Evolutionary conservation across 2,329 filamentous ascomycete species (phyloP), one percentile per base, ranked within the genome.

Genomic region (Neonectria coccinea): DNA sequence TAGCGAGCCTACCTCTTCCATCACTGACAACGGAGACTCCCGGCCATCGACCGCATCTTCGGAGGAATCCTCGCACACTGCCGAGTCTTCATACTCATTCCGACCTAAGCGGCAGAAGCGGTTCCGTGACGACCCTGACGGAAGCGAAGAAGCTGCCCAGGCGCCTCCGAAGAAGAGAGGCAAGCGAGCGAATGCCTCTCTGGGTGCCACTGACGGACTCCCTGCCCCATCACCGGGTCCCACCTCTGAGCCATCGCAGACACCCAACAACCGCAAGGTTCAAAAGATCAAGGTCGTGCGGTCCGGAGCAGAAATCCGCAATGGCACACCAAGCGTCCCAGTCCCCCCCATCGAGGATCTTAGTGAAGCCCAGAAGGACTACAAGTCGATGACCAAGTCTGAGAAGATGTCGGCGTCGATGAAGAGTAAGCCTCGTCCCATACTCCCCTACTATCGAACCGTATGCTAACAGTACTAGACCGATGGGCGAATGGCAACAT

Each of bases 321-420:
- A 77, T 58, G 76, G 73, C 12, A 57, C 27, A 11, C 48, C 48
- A 22, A 29, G 67, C 25, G 62, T 12, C 5, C 39, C 39, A 42
- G 8, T 20, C 39, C n/a, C n/a, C 18, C 39, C 57, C 4, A 50
- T 33, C 10, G 78, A 76, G 4, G 78, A 79, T 11, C 25, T 25
- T 25, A 76, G 72, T 14, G 81, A 83, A 27, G 81, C 74, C 18
- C 74, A 69, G 51, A 88, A 88, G 78, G 85, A 88, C 56, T 89
- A 89, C 70, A 83, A 84, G 39, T 81, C 84, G 47, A 88, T 89
- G 86, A 88, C 85, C 52, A 89, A 89, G 78, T 88, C 85, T 31
- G 86, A 89, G 77, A 89, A 89, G 81, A 89, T 89, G 86, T 87
- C 85, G n/a, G 83, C 83, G 18, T 88, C 86, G 3, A 89, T 89